These are phyloP conservation scores for Euclidium syriacum DNA, from an alignment of 345 rosid genomes.

Conservation along the genomic window DNA sequence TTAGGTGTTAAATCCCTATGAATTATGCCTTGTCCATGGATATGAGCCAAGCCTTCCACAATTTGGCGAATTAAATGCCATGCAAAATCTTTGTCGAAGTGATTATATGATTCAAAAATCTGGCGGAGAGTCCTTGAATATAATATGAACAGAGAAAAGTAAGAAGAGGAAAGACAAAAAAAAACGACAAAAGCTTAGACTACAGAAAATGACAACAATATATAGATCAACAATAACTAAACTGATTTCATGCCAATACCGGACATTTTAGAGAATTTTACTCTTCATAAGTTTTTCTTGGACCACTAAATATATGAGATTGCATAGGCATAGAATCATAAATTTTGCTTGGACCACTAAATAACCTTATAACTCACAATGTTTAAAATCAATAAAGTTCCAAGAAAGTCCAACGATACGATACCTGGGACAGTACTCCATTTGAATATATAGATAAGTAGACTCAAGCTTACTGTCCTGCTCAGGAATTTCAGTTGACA, in stretches of 20 bases:
- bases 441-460: constrained; percentile 86
- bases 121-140: constrained; percentile 81
- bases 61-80: constrained; percentile 93
- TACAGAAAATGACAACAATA: neutral
- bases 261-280: constrained; percentile 4
- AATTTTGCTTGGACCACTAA: constrained; percentile 8
- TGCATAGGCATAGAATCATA: neutral
- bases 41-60: constrained; percentile 93
- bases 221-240: neutral
- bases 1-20: constrained; percentile 95
- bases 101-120: constrained; percentile 74
- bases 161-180: constrained; percentile 14
- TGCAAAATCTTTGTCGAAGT: constrained; percentile 72
- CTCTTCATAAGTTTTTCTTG: neutral
- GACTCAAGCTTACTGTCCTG: constrained; percentile 69
- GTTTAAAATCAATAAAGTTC: neutral
- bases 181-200: neutral
- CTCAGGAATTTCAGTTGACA: constrained; percentile 48
- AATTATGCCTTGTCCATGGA: constrained; percentile 96
- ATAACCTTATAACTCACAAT: neutral
- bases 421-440: constrained; percentile 99
- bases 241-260: neutral
- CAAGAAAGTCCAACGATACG: neutral
- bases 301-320: neutral
- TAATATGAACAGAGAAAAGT: neutral